Percentiles rank a stretch among this genome's conserved stretches.
Conservation (phyloP, 331 rosid genomes). For the Stylosanthes scabra region DNA sequence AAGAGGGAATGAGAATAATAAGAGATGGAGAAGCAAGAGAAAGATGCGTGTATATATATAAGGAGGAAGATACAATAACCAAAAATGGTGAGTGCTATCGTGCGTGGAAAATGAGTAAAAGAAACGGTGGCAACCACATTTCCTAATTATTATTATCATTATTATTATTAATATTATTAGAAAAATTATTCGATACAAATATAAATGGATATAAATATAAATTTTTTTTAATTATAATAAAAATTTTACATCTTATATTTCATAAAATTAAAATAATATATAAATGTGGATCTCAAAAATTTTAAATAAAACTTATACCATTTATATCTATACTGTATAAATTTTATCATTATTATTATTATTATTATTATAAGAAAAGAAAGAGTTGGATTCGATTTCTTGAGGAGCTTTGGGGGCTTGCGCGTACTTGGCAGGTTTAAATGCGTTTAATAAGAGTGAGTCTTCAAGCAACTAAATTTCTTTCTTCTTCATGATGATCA, state of each 20-base stretch:
- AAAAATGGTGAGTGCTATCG: not conserved
- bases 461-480: conserved; percentile 38
- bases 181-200: too few species aligned
- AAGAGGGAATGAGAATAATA: not conserved
- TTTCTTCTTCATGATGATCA: conserved; percentile 2
- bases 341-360: not conserved
- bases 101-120: conserved; percentile 22
- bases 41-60: conserved; percentile 30
- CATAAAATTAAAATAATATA: too few species aligned
- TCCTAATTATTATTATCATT: not conserved
- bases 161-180: too few species aligned
- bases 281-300: too few species aligned
- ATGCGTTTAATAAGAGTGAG: conserved; percentile 3
- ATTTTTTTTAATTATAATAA: too few species aligned
- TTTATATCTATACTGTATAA: too few species aligned
- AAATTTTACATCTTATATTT: too few species aligned
- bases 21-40: not conserved
- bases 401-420: conserved; percentile 25
- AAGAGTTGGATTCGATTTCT: conserved; percentile 33
- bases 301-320: too few species aligned
- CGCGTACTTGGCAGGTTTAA: conserved; percentile 29
- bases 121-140: conserved; percentile 19
- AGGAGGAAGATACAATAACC: not conserved
- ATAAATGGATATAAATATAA: too few species aligned
- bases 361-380: conserved; percentile 14